phyloP scores from a whole-genome alignment of 805 yeast species.

The Huiozyma sinensis region DNA sequence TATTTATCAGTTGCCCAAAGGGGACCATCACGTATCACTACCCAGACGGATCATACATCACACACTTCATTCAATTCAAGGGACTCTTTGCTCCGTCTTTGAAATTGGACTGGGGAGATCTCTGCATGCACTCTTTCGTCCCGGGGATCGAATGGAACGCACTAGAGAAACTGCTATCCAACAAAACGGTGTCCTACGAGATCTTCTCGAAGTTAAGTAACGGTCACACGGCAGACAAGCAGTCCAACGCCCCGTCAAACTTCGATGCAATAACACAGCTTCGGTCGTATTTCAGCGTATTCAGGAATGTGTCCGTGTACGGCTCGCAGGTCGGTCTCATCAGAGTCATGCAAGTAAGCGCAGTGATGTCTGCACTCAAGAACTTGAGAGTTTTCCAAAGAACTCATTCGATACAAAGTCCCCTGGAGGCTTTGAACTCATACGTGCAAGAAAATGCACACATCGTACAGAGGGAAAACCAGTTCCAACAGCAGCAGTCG shows the following conservation, averaged over 20 bases:
- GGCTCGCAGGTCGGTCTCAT: slow-evolving; percentile 60
- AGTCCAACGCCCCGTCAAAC: slow-evolving; percentile 15
- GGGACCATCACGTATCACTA: slow-evolving; percentile 42
- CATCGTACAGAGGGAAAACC: background rate
- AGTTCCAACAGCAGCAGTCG: background rate
- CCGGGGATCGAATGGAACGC: slow-evolving; percentile 39
- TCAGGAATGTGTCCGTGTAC: slow-evolving; percentile 38
- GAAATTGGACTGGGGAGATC: slow-evolving; percentile 63
- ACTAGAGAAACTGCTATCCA: slow-evolving; percentile 32
- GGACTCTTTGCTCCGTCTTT: slow-evolving; percentile 52
- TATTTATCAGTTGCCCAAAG: slow-evolving; percentile 43
- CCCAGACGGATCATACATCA: slow-evolving; percentile 60
- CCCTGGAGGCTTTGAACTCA: slow-evolving; percentile 41
- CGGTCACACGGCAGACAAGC: background rate
- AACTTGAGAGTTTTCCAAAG: slow-evolving; percentile 52
- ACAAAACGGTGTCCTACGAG: slow-evolving; percentile 31
- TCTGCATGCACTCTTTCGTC: slow-evolving; percentile 37
- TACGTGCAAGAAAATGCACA: slow-evolving; percentile 1
- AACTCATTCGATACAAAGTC: slow-evolving; percentile 38
- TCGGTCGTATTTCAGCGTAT: slow-evolving; percentile 35
- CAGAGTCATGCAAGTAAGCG: slow-evolving; percentile 66
- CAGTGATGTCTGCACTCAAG: slow-evolving; percentile 63
- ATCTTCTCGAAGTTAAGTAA: slow-evolving; percentile 1
- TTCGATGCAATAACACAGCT: slow-evolving; percentile 21
- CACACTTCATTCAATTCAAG: slow-evolving; percentile 49